Evolutionary conservation across 208 protist genomes (phyloP).

Genomic region (Willaertia magna): DNA sequence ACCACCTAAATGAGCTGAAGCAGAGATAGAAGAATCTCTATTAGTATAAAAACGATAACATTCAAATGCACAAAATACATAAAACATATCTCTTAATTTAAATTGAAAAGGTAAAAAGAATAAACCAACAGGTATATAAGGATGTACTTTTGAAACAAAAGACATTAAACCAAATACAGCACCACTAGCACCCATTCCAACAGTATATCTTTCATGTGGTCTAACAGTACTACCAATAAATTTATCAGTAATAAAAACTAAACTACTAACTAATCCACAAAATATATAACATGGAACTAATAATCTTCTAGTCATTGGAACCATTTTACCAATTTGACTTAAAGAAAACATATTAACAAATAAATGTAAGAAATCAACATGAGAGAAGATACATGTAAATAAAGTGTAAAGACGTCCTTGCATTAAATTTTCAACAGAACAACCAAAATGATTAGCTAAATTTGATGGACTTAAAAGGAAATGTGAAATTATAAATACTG

Average conservation of each 20-base stretch:
- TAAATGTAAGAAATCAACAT: background rate
- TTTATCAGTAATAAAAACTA: background rate
- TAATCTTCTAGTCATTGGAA: background rate
- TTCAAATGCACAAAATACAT: background rate
- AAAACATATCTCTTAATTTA: background rate
- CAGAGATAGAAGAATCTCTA: background rate
- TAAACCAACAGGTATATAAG: background rate
- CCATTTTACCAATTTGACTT: background rate
- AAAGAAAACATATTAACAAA: background rate
- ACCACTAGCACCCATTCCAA: background rate
- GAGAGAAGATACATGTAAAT: background rate
- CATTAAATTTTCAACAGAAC: background rate
- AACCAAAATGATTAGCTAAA: background rate
- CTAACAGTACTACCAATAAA: background rate
- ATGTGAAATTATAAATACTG: background rate
- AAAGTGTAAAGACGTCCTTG: background rate
- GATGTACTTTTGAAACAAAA: background rate
- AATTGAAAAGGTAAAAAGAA: background rate
- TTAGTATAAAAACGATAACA: background rate
- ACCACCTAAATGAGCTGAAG: background rate
- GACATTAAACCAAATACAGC: background rate
- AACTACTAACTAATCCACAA: background rate
- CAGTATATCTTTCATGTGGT: background rate
- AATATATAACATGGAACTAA: background rate
- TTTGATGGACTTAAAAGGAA: background rate